Conservation (phyloP, 345 rosid species). For the Boechera divaricarpa region DNA sequence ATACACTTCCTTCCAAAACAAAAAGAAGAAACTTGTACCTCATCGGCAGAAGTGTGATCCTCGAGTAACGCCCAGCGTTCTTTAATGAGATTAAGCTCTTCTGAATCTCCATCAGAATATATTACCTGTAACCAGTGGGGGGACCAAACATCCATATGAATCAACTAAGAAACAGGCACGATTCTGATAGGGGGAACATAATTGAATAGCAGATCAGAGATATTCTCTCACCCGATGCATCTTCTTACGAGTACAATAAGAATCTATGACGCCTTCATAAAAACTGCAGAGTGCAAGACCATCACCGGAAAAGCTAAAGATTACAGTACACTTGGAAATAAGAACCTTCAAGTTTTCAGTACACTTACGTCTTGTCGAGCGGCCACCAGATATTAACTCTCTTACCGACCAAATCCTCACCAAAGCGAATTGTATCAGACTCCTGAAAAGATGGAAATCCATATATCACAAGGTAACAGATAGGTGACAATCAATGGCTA, state of each 20-base stretch:
- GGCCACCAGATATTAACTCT: constrained; percentile 83
- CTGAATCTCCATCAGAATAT: constrained; percentile 77
- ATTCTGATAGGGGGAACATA: constrained; percentile 9
- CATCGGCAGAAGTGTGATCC: constrained; percentile 35
- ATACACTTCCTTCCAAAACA: not conserved
- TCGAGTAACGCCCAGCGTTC: constrained; percentile 62
- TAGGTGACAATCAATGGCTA: constrained; percentile 16
- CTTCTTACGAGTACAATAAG: constrained; percentile 52
- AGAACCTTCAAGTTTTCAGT: constrained; percentile 5
- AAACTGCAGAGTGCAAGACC: constrained; percentile 56
- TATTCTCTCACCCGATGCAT: constrained; percentile 63
- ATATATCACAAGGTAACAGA: constrained; percentile 17
- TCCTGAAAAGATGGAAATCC: constrained; percentile 43
- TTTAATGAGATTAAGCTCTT: constrained; percentile 58
- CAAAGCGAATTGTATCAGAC: constrained; percentile 41
- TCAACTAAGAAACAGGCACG: constrained; percentile 15
- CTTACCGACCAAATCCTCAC: constrained; percentile 55
- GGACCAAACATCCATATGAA: constrained; percentile 28
- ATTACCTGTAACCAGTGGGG: constrained; percentile 50
- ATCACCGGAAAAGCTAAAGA: constrained; percentile 7
- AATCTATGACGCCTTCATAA: constrained; percentile 67
- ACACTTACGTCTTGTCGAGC: constrained; percentile 61
- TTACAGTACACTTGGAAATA: constrained; percentile 7
- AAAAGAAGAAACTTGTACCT: constrained; percentile 32
- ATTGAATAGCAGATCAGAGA: constrained; percentile 23